phyloP scores from a whole-genome alignment of 495 filamentous ascomycete species.

The Penicillium salamii region DNA sequence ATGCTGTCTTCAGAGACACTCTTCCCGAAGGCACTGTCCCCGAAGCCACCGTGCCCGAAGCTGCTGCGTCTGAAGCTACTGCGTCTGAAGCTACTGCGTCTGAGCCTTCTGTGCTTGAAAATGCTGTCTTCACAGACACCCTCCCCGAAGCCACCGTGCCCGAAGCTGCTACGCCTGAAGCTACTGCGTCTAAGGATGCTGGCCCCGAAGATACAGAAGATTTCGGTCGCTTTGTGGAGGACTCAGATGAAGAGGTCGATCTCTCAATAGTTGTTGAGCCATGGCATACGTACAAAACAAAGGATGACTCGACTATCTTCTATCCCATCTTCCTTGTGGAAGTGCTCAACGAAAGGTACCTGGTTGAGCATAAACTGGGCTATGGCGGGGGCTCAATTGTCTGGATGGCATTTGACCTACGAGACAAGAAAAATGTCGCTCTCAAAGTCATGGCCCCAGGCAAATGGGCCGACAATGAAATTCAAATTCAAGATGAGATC shows the following conservation, averaged over 20 bases:
- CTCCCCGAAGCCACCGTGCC: no score
- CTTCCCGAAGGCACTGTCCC: no score
- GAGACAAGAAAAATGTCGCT: constrained; percentile 25
- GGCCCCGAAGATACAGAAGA: no score
- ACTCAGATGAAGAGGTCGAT: constrained; percentile 13
- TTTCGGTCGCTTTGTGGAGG: constrained; percentile 13
- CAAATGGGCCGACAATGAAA: constrained; percentile 18
- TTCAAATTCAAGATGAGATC: constrained; percentile 25
- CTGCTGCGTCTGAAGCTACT: no score
- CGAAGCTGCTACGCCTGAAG: no score
- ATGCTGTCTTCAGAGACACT: no score
- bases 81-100: no score
- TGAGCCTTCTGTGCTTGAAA: no score
- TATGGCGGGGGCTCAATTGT: constrained; percentile 86
- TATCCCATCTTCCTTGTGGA: constrained; percentile 21
- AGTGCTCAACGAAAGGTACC: constrained; percentile 67
- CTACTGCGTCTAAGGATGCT: no score
- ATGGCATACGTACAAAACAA: constrained; percentile 9
- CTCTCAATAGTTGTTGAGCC: constrained; percentile 11
- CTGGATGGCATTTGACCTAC: constrained; percentile 55
- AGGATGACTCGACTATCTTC: constrained; percentile 4
- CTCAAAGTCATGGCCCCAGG: constrained; percentile 25
- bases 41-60: no score
- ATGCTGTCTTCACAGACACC: no score
- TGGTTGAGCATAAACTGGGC: constrained; percentile 78